These are phyloP conservation scores for Talaromyces ruber DNA, from an alignment of 495 filamentous ascomycete species.

Conservation along the genomic window DNA sequence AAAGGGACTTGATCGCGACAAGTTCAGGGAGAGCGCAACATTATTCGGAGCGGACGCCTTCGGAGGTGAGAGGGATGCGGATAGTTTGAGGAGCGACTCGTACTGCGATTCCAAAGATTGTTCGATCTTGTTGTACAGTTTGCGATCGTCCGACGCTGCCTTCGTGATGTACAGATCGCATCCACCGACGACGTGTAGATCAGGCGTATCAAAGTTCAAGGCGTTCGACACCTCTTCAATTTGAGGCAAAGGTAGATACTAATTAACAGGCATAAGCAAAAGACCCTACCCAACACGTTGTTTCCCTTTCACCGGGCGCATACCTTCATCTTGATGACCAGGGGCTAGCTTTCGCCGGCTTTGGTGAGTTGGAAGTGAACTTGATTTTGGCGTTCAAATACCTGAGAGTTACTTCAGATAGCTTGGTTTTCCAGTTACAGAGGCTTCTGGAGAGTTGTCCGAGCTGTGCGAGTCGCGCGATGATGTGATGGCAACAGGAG, in stretches of 20 bases:
- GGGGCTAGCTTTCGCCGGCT: not conserved
- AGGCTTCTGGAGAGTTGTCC: not conserved
- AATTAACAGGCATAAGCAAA: not conserved
- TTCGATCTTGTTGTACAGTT: conserved; percentile 92
- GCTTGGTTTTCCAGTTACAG: not conserved
- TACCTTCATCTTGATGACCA: conserved; percentile 20
- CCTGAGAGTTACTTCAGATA: not conserved
- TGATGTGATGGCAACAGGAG: conserved; percentile 13
- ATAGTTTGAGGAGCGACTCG: conserved; percentile 73
- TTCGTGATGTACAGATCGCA: conserved; percentile 98
- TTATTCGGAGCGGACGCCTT: conserved; percentile 50
- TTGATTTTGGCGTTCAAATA: not conserved
- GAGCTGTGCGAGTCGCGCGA: conserved; percentile 9
- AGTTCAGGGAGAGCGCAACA: conserved; percentile 52
- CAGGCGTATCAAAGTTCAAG: conserved; percentile 87
- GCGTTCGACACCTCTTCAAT: conserved; percentile 83
- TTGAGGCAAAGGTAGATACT: conserved; percentile 87
- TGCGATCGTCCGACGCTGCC: conserved; percentile 88
- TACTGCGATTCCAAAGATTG: conserved; percentile 81
- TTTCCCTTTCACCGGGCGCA: not conserved
- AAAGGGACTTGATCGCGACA: conserved; percentile 81
- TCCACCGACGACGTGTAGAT: conserved; percentile 80
- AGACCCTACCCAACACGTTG: not conserved
- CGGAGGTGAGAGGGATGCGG: conserved; percentile 72
- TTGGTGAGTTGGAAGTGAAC: not conserved